phyloP scores from a whole-genome alignment of 805 yeast genomes.

The Torulaspora delbrueckii region DNA sequence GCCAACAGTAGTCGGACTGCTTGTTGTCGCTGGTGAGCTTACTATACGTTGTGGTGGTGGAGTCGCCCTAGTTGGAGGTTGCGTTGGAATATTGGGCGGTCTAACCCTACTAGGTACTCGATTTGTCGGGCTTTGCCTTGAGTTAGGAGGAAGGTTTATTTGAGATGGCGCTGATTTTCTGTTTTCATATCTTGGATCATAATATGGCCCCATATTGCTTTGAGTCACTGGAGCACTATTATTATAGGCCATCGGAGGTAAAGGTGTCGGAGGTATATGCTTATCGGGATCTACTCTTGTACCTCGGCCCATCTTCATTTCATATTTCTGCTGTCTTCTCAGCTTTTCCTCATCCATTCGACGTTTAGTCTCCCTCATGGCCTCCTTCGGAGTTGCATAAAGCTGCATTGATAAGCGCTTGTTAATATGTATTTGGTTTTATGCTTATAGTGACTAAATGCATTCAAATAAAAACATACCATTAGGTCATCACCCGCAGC shows the following conservation, averaged over 20 bases:
- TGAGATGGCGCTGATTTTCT: conserved; percentile 7
- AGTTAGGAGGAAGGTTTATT: background rate
- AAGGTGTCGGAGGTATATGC: conserved; percentile 19
- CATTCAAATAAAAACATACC: conserved; percentile 12
- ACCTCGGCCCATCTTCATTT: conserved; percentile 13
- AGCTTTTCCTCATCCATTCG: conserved; percentile 26
- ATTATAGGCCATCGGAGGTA: conserved; percentile 1
- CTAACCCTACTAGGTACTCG: conserved; percentile 6
- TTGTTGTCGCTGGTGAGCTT: conserved; percentile 7
- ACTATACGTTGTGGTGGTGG: conserved; percentile 16
- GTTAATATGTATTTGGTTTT: background rate
- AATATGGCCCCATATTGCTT: conserved; percentile 1
- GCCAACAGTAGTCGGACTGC: conserved; percentile 9
- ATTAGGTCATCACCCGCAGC: conserved; percentile 35
- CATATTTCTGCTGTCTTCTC: conserved; percentile 24
- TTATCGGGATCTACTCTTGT: conserved; percentile 16
- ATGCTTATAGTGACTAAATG: background rate
- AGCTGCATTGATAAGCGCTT: conserved; percentile 12
- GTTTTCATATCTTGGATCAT: conserved; percentile 3
- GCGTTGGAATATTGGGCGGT: conserved; percentile 10
- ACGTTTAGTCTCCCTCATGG: conserved; percentile 30
- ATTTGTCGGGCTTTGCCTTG: conserved; percentile 6
- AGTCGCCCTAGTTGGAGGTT: conserved; percentile 1
- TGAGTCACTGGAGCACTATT: background rate
- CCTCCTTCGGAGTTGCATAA: conserved; percentile 37